Evolutionary conservation across 768 basidiomycete species (phyloP), one percentile per base, ranked within the genome.

Genomic region (Tricholoma sp.): DNA sequence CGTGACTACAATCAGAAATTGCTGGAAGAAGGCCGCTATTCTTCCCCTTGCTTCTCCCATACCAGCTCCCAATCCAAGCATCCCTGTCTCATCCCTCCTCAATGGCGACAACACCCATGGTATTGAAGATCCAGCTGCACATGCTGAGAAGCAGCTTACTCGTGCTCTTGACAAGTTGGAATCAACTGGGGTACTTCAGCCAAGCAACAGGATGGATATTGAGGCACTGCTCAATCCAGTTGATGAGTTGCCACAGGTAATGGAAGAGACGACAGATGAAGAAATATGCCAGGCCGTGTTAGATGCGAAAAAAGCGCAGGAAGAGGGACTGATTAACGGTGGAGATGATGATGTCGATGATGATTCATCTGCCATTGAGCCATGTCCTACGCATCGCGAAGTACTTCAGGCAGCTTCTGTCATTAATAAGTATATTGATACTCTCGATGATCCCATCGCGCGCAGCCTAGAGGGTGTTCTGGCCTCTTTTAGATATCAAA

Each of bases 31-130:
- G 32, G 49, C 49, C 49, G 11, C n/a, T 50, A 50, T 50, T 34
- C 27, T 50, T 31, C 49, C 49, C 47, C n/a, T n/a, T 16, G 12
- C 24, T 27, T 27, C 24, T 27, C 24, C 24, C 24, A 27, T 27
- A 27, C 49, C 18, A 55, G 52, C 34, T 27, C 58, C 32, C 29
- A n/a, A n/a, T n/a, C n/a, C n/a, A 29, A 24, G 63, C 19, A 47
- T 68, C 31, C 66, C 67, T 12, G 59, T 68, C 37, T 57, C 64
- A 22, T 60, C 60, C n/a, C 52, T n/a, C n/a, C n/a, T 69, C 50
- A 52, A 60, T 24, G 34, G 14, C 16, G 11, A 50, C 32, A 49
- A 24, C 16, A 10, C n/a, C n/a, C 45, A 43, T n/a, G 49, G 62
- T 31, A 52, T 59, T 35, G 50, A 56, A 24, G 49, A 41, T 49